Evolutionary conservation across 129 eudicot genomes (phyloP).

Genomic region (Flaveria trinervia): DNA sequence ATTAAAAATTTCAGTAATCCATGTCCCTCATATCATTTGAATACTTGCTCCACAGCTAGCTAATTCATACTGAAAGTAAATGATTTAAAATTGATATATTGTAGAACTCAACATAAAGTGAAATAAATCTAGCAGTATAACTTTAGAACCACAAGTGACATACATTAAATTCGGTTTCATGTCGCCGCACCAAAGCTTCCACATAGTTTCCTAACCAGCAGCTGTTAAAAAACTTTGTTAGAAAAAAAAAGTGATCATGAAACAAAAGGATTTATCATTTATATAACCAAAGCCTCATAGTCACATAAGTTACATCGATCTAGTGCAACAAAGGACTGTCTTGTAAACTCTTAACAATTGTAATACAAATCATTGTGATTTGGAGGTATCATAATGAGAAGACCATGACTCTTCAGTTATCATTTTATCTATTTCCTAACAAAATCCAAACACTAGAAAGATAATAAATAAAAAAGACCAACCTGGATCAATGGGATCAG

Average conservation of each 20-base stretch:
- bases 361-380: background rate
- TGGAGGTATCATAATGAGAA: background rate
- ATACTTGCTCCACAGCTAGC: background rate
- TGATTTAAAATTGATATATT: background rate
- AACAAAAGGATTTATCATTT: background rate
- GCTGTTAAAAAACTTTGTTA: slow-evolving; percentile 54
- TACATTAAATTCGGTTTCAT: slow-evolving; percentile 91
- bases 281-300: slow-evolving; percentile 18
- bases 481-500: slow-evolving; percentile 99
- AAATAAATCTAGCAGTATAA: background rate
- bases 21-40: slow-evolving; percentile 6
- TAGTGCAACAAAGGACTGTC: slow-evolving; percentile 9
- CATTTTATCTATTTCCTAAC: background rate
- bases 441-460: background rate
- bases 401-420: slow-evolving; percentile 1
- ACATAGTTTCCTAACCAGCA: slow-evolving; percentile 94
- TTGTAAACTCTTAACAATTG: background rate
- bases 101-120: slow-evolving; percentile 6
- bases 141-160: slow-evolving; percentile 12
- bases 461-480: background rate
- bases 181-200: slow-evolving; percentile 89
- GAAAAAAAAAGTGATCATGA: background rate
- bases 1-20: background rate
- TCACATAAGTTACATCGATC: slow-evolving; percentile 13
- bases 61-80: background rate